phyloP scores from a whole-genome alignment of 2,329 filamentous ascomycete genomes.

The Pseudocercospora fuligena region DNA sequence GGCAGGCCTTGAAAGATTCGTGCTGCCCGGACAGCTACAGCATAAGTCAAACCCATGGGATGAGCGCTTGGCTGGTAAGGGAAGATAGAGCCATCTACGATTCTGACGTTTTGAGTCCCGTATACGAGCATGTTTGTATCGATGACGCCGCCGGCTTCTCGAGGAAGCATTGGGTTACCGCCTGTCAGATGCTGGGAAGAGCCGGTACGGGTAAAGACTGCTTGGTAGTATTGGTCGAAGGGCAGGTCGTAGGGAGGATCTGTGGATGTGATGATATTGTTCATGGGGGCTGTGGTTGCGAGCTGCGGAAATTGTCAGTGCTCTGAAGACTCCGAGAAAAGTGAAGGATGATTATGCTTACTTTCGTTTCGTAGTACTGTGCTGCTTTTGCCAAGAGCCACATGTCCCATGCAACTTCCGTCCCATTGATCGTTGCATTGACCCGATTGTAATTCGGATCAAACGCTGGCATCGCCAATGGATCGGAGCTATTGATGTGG shows the following conservation, averaged over 20 bases:
- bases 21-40: conserved; percentile 17
- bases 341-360: background rate
- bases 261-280: background rate
- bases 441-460: conserved; percentile 9
- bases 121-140: conserved; percentile 28
- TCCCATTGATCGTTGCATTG: conserved; percentile 11
- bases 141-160: conserved; percentile 26
- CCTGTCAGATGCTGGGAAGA: conserved; percentile 10
- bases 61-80: conserved; percentile 19
- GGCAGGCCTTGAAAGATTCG: background rate
- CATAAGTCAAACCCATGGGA: conserved; percentile 20
- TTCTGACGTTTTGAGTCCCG: conserved; percentile 23
- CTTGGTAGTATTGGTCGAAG: conserved; percentile 1
- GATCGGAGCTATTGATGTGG: conserved; percentile 13
- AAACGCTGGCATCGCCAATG: background rate
- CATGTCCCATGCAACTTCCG: conserved; percentile 1
- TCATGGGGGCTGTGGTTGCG: background rate
- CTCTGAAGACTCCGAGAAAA: no score
- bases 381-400: conserved; percentile 9
- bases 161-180: conserved; percentile 4
- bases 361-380: conserved; percentile 4
- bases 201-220: conserved; percentile 2
- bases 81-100: conserved; percentile 28
- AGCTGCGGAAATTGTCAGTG: background rate
- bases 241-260: background rate